Percentiles rank a stretch among this genome's conserved stretches.
Evolutionary conservation across 225 moss, liverwort and hornwort genomes (phyloP).

Genomic region (Ulota crispa): DNA sequence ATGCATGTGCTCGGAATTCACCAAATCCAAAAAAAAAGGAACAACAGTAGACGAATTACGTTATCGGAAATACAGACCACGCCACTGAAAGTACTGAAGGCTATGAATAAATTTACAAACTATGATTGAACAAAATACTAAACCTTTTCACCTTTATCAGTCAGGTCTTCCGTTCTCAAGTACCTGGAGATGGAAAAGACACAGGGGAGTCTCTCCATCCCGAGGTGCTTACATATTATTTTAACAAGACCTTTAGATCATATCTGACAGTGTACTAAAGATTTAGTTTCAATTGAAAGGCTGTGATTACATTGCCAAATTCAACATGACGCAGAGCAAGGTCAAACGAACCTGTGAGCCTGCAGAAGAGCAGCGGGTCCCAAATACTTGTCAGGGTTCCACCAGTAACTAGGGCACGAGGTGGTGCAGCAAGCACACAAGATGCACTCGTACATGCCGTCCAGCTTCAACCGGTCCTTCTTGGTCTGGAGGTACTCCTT

Average conservation of each 20-base stretch:
- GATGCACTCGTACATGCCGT: constrained; percentile 99
- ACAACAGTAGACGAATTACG: background rate
- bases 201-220: background rate
- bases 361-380: constrained; percentile 92
- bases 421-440: constrained; percentile 94
- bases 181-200: background rate
- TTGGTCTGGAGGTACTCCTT: constrained; percentile 75
- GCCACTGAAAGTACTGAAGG: background rate
- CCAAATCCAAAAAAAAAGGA: too few species aligned
- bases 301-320: background rate
- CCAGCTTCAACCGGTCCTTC: constrained; percentile 83
- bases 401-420: constrained; percentile 98
- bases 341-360: constrained; percentile 64
- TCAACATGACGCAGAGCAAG: background rate
- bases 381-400: constrained; percentile 95
- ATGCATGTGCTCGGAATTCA: too few species aligned
- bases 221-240: too few species aligned
- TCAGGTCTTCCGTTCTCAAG: background rate
- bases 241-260: background rate
- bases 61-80: too few species aligned
- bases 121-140: background rate
- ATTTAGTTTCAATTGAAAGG: background rate
- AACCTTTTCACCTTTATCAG: background rate
- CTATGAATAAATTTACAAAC: background rate
- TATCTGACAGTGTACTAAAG: too few species aligned